phyloP scores from a whole-genome alignment of 352 stramenopile genomes.

The Plasmopara viticola region DNA sequence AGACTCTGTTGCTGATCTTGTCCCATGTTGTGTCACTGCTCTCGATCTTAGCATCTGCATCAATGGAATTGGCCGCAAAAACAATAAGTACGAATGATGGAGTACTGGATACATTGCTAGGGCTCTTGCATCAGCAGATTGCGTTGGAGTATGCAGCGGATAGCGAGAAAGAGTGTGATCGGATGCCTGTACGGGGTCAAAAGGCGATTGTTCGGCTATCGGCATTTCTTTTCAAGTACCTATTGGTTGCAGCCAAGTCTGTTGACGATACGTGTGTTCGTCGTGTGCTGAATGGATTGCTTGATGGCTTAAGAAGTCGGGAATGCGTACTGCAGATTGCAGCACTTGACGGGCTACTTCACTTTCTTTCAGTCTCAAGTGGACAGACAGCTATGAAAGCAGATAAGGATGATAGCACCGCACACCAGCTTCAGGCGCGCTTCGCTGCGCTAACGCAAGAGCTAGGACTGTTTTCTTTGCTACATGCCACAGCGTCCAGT shows the following conservation, averaged over 20 bases:
- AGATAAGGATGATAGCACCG: slow-evolving; percentile 16
- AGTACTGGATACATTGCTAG: slow-evolving; percentile 18
- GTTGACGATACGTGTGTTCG: slow-evolving; percentile 42
- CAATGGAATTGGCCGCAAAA: slow-evolving; percentile 36
- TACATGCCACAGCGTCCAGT: slow-evolving; percentile 51
- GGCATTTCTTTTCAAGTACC: slow-evolving; percentile 70
- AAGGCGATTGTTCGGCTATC: slow-evolving; percentile 70
- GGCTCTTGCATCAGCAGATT: slow-evolving; percentile 46
- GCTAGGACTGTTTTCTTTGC: slow-evolving; percentile 67
- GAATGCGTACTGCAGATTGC: slow-evolving; percentile 62
- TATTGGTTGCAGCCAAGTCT: slow-evolving; percentile 44
- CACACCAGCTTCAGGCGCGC: slow-evolving; percentile 25
- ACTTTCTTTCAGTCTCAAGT: slow-evolving; percentile 55
- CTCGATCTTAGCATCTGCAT: slow-evolving; percentile 51
- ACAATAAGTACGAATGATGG: slow-evolving; percentile 23
- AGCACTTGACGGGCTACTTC: slow-evolving; percentile 62
- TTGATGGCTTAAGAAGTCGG: slow-evolving; percentile 66
- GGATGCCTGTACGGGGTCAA: slow-evolving; percentile 33
- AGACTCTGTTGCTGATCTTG: slow-evolving; percentile 29
- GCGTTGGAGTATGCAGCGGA: slow-evolving; percentile 42
- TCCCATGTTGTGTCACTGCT: slow-evolving; percentile 45
- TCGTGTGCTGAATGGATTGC: slow-evolving; percentile 42
- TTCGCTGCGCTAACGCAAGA: slow-evolving; percentile 64
- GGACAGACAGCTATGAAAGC: slow-evolving; percentile 9
- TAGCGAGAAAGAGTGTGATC: slow-evolving; percentile 1